Percentiles rank a stretch among this genome's conserved stretches.
phyloP scores from a whole-genome alignment of 441 rosid species.

The Flueggea neowawraea region DNA sequence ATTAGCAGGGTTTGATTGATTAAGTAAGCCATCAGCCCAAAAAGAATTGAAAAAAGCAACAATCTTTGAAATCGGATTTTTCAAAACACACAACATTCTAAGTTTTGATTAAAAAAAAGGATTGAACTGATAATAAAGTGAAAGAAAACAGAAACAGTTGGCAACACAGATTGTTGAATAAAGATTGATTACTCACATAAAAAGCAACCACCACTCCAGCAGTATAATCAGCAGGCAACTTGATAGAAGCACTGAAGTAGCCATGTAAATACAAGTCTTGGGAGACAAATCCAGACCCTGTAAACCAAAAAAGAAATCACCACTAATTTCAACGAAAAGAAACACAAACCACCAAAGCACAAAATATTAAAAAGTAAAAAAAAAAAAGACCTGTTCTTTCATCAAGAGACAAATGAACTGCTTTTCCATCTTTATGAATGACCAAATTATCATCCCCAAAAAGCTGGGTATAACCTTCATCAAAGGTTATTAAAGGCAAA shows the following conservation, averaged over 20 bases:
- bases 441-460: constrained; percentile 86
- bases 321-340: not conserved
- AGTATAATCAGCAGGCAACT: constrained; percentile 96
- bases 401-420: constrained; percentile 78
- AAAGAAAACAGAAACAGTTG: too few relatives aligned
- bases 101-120: not conserved
- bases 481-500: constrained; percentile 64
- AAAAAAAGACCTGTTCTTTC: constrained; percentile 98
- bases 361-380: not conserved
- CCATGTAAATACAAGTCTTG: constrained; percentile 96
- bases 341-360: not conserved
- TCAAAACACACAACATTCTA: too few relatives aligned
- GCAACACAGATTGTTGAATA: not conserved
- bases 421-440: constrained; percentile 74
- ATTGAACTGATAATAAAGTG: too few relatives aligned
- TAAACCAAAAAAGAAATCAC: constrained; percentile 4
- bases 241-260: constrained; percentile 92
- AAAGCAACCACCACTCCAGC: constrained; percentile 99
- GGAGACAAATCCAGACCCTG: constrained; percentile 99
- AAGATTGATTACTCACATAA: constrained; percentile 57
- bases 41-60: not conserved
- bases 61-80: not conserved
- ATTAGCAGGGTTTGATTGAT: too few relatives aligned
- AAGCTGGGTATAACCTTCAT: constrained; percentile 87
- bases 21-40: not conserved